These are phyloP conservation scores for Acanthamoeba castellanii DNA, from an alignment of 208 protist genomes.

Conservation along the genomic window DNA sequence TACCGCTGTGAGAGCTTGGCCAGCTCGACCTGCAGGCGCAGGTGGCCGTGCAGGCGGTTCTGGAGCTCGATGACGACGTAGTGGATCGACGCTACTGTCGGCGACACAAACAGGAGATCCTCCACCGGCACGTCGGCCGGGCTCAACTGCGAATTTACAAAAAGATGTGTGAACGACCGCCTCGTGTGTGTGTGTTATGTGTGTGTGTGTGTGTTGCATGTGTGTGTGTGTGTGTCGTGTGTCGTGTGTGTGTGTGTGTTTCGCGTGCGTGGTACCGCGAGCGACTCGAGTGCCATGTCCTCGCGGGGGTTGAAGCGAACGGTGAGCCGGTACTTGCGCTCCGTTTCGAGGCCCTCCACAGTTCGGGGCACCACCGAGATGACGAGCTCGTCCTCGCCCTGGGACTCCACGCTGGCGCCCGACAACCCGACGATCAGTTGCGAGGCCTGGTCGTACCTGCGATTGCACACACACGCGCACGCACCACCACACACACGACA, in stretches of 20 bases:
- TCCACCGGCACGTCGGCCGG: slow-evolving; percentile 35
- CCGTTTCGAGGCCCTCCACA: background rate
- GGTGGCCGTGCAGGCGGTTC: slow-evolving; percentile 32
- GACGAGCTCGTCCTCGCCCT: background rate
- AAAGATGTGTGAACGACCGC: background rate
- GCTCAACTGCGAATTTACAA: background rate
- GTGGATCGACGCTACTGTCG: background rate
- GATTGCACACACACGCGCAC: no score
- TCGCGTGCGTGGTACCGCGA: background rate
- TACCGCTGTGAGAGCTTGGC: slow-evolving; percentile 45
- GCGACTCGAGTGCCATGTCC: background rate
- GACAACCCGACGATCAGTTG: background rate
- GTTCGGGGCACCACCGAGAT: background rate
- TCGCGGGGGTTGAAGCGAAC: background rate
- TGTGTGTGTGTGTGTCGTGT: no score
- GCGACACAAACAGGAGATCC: slow-evolving; percentile 25
- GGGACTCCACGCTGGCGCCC: background rate
- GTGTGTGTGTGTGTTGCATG: no score
- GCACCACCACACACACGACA: no score
- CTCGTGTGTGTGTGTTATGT: background rate
- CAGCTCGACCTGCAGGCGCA: background rate
- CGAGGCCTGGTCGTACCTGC: background rate
- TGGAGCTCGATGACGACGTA: background rate
- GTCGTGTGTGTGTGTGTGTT: no score
- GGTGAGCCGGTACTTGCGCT: background rate